Evolutionary conservation across 2,329 filamentous ascomycete species (phyloP), one percentile per base, ranked within the genome.

Genomic region (Aspergillus amoenus): DNA sequence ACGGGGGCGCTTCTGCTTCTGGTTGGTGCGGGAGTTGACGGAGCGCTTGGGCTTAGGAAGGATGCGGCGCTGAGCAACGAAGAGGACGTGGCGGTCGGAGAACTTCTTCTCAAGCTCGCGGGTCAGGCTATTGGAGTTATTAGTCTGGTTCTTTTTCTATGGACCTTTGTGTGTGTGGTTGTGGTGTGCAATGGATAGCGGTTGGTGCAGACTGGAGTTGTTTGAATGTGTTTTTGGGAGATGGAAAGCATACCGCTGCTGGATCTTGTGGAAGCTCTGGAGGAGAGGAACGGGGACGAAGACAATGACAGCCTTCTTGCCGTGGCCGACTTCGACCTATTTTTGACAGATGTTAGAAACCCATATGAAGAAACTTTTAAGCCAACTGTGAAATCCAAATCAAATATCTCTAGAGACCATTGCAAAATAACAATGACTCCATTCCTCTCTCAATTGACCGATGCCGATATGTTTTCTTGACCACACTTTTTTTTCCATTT

Each of bases 21-120:
- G 93, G 78, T 85, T 91, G 84, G 93, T 93, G 86, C 94, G 93
- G 70, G 89, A 91, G 84, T 92, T 93, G 85, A 88, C 91, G 79
- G 92, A 96, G 79, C 93, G 93, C 91, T 97, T 97, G 80, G 94
- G 94, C 81, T 93, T 92, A 79, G 94, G 93, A 64, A 99, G 87
- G 76, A 99, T 99, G 82, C 94, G 94, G 87, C 94, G 94, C 77
- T 93, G 95, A 73, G 94, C 94, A 74, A 99, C 89, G 88, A 99
- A 92, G 80, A 99, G 86, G 80, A 99, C 94, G 82, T 99, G 94
- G 82, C 94, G 94, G 87, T 99, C 94, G 68, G 94, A 97, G 91
- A 99, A 99, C 86, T 99, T 99, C 92, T 99, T 99, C 90, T 99
- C 94, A 78, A 99, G 93, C 87, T 99, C 94, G 83, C 94, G 94